Conservation (phyloP, 1,284 basidiomycete genomes). For the Cryptococcus jaspeensis region DNA sequence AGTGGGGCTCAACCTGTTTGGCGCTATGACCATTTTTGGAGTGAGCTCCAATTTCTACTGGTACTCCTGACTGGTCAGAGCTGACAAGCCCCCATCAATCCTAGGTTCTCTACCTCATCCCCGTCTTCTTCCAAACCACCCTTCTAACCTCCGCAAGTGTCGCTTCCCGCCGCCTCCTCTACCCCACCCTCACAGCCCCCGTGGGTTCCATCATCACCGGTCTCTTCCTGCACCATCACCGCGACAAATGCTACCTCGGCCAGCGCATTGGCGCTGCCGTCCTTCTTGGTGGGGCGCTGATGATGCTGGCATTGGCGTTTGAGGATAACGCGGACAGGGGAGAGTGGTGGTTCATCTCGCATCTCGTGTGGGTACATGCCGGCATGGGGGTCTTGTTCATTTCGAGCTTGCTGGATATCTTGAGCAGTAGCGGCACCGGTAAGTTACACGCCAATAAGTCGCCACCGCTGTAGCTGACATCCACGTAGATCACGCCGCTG, state of each 20-base stretch:
- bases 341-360: conserved; percentile 16
- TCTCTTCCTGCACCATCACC: conserved; percentile 18
- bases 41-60: neutral
- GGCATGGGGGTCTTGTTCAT: conserved; percentile 29
- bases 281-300: conserved; percentile 10
- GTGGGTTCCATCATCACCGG: conserved; percentile 24
- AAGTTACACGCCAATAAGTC: neutral
- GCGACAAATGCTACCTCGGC: conserved; percentile 5
- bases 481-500: conserved; percentile 20
- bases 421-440: conserved; percentile 22
- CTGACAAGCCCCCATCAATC: neutral
- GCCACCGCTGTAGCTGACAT: neutral
- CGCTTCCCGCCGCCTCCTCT: conserved; percentile 24
- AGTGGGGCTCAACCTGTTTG: conserved; percentile 24
- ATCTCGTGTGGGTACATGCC: conserved; percentile 23
- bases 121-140: conserved; percentile 24
- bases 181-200: conserved; percentile 25
- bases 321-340: conserved; percentile 8
- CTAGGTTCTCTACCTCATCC: conserved; percentile 21
- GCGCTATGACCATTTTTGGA: conserved; percentile 22
- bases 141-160: conserved; percentile 18
- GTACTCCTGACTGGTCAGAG: neutral
- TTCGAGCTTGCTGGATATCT: conserved; percentile 24
- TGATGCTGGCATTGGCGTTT: conserved; percentile 16
- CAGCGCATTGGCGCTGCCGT: conserved; percentile 15